Percentiles rank a stretch among this genome's conserved stretches.
phyloP scores from a whole-genome alignment of 1,284 basidiomycete genomes.

The Hemileia vastatrix region DNA sequence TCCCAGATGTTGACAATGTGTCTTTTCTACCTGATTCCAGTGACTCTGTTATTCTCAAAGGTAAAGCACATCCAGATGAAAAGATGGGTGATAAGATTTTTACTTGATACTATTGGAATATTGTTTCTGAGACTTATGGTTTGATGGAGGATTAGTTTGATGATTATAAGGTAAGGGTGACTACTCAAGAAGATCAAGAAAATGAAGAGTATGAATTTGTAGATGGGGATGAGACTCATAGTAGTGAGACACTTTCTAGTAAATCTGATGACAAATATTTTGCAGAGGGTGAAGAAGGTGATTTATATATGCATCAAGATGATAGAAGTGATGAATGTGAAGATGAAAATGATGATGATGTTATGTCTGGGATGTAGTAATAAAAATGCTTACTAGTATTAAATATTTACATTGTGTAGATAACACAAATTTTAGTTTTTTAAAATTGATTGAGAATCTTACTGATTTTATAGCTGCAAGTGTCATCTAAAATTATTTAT shows the following conservation, averaged over 20 bases:
- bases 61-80: slow-evolving; percentile 9
- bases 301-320: neutral
- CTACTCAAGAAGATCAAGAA: neutral
- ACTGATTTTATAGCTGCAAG: too few species aligned
- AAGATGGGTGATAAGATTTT: neutral
- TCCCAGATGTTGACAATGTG: neutral
- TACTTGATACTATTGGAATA: slow-evolving; percentile 6
- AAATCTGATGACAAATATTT: neutral
- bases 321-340: neutral
- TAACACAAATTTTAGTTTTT: too few species aligned
- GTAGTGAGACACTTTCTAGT: neutral
- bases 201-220: neutral
- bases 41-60: neutral
- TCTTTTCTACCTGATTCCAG: slow-evolving; percentile 4
- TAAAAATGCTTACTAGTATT: too few species aligned
- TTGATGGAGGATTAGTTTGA: neutral
- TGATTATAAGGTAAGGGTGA: too few species aligned
- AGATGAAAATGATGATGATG: neutral
- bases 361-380: too few species aligned
- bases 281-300: neutral
- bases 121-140: slow-evolving; percentile 4
- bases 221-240: neutral
- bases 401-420: too few species aligned
- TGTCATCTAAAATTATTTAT: too few species aligned
- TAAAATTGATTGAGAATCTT: too few species aligned